Evolutionary conservation across 139 green algal genomes (phyloP).

Genomic region (Prasinococcaceae sp.): DNA sequence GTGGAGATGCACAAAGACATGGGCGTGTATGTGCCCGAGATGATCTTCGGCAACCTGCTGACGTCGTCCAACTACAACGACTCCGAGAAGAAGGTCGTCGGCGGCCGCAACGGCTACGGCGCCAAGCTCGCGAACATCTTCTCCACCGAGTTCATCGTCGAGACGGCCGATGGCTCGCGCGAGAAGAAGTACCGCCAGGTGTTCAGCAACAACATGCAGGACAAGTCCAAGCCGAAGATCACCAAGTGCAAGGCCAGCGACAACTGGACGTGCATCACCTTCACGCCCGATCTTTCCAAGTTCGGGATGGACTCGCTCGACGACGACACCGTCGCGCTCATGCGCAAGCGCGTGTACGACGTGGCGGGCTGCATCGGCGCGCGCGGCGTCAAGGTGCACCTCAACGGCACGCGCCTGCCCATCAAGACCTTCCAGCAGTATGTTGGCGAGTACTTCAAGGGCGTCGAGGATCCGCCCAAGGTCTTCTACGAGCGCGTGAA

Average conservation of each 20-base stretch:
- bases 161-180: conserved; percentile 82
- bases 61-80: conserved; percentile 98
- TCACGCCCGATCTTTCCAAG: conserved; percentile 86
- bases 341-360: conserved; percentile 93
- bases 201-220: conserved; percentile 46
- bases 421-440: conserved; percentile 91
- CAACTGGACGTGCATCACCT: conserved; percentile 93
- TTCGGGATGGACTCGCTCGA: conserved; percentile 86
- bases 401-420: conserved; percentile 64
- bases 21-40: conserved; percentile 87
- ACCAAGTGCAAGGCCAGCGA: conserved; percentile 71
- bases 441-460: conserved; percentile 77
- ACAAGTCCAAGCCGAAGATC: conserved; percentile 57
- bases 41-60: conserved; percentile 97
- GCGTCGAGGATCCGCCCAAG: neutral
- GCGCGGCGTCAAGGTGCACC: conserved; percentile 75
- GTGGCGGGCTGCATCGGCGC: conserved; percentile 81
- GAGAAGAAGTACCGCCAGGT: conserved; percentile 72
- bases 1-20: conserved; percentile 78
- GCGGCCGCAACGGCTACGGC: conserved; percentile 93
- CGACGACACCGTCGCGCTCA: conserved; percentile 66
- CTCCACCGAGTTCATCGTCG: conserved; percentile 88
- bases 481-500: conserved; percentile 69
- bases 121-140: conserved; percentile 99
- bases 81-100: conserved; percentile 93